Conservation (phyloP, 495 filamentous ascomycete species). For the Beverwykella pulmonaria region DNA sequence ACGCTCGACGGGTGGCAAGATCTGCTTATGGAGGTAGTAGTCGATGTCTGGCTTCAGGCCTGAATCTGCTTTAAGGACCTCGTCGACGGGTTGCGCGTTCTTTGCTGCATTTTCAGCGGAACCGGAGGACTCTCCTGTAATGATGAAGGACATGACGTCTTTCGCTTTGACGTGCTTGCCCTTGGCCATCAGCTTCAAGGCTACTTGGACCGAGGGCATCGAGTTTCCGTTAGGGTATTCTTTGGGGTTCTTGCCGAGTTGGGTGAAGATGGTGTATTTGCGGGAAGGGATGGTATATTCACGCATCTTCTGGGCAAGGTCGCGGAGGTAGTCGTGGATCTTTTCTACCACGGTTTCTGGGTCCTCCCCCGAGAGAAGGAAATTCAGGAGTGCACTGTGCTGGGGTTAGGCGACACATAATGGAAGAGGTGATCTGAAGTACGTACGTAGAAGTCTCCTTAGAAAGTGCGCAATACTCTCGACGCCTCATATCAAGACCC, state of each 20-base stretch:
- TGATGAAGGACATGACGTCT: conserved; percentile 94
- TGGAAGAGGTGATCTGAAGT: not conserved
- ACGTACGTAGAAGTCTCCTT: conserved; percentile 82
- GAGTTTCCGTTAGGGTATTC: conserved; percentile 90
- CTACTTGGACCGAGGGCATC: conserved; percentile 98
- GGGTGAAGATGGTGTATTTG: conserved; percentile 97
- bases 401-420: conserved; percentile 1
- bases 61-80: conserved; percentile 75
- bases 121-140: conserved; percentile 75
- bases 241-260: conserved; percentile 89
- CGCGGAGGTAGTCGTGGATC: conserved; percentile 88
- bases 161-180: conserved; percentile 87
- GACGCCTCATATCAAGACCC: conserved; percentile 93
- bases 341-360: conserved; percentile 83
- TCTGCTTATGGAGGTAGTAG: conserved; percentile 97
- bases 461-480: conserved; percentile 92
- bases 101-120: conserved; percentile 77
- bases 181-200: conserved; percentile 80
- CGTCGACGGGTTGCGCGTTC: conserved; percentile 82
- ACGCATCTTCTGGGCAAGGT: conserved; percentile 81
- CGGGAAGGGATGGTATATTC: conserved; percentile 68
- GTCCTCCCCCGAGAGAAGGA: conserved; percentile 92
- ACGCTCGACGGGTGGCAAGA: conserved; percentile 97
- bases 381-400: conserved; percentile 66
- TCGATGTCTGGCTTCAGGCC: conserved; percentile 81